Evolutionary conservation across 768 basidiomycete species (phyloP).

Genomic region (Exidia glandulosa): DNA sequence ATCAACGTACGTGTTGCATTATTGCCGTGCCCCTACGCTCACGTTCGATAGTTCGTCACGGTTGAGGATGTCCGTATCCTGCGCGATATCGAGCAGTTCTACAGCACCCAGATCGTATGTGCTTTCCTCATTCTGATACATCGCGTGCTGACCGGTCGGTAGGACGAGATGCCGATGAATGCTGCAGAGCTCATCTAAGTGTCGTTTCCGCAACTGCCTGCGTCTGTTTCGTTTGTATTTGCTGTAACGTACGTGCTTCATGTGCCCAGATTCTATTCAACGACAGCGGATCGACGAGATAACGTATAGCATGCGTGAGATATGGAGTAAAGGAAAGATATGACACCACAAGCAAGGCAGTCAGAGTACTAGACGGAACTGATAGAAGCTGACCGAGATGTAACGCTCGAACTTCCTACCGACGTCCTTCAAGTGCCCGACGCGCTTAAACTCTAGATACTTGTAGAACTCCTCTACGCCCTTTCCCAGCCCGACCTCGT

Average conservation of each 20-base stretch:
- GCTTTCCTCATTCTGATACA: constrained; percentile 12
- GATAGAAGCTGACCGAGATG: not conserved
- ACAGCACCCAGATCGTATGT: constrained; percentile 84
- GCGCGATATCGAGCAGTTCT: constrained; percentile 97
- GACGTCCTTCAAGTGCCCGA: not conserved
- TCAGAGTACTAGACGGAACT: no score
- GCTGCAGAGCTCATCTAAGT: constrained; percentile 88
- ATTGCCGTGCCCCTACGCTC: not conserved
- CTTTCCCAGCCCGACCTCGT: not conserved
- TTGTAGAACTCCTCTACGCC: not conserved
- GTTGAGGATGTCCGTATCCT: constrained; percentile 94
- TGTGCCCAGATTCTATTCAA: not conserved
- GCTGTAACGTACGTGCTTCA: not conserved
- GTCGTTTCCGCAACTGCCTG: not conserved
- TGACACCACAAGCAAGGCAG: no score
- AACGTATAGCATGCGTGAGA: no score
- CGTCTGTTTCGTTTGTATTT: not conserved
- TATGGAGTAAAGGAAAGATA: no score
- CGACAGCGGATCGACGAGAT: no score
- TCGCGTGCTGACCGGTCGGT: constrained; percentile 16
- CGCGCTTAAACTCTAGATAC: not conserved
- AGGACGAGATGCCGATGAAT: constrained; percentile 99
- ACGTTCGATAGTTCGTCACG: constrained; percentile 63
- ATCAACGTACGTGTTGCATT: constrained; percentile 66
- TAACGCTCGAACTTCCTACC: not conserved